A percentile compares a stretch with the other conserved stretches of the same genome.
phyloP scores from a whole-genome alignment of 495 filamentous ascomycete genomes.

The Penicillium paradoxum region DNA sequence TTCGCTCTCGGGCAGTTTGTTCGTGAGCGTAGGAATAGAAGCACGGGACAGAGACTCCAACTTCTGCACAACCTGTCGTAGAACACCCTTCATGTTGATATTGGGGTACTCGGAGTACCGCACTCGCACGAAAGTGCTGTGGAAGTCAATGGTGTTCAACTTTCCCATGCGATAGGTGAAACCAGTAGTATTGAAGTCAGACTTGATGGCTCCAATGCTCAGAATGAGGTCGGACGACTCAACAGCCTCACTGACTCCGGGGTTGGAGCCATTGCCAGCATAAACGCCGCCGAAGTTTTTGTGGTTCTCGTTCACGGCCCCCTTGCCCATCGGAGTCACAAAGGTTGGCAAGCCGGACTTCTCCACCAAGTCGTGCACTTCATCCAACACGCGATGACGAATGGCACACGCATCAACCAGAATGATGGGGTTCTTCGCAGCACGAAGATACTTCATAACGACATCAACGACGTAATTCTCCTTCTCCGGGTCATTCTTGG shows the following conservation, averaged over 20 bases:
- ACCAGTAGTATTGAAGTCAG: slow-evolving; percentile 87
- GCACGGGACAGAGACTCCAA: slow-evolving; percentile 53
- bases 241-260: slow-evolving; percentile 65
- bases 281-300: slow-evolving; percentile 82
- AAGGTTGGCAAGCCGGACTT: slow-evolving; percentile 76
- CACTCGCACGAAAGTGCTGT: slow-evolving; percentile 70
- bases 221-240: slow-evolving; percentile 81
- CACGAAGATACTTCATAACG: slow-evolving; percentile 69
- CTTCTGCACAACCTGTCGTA: slow-evolving; percentile 63
- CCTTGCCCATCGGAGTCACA: slow-evolving; percentile 89
- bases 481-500: slow-evolving; percentile 62
- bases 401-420: slow-evolving; percentile 90
- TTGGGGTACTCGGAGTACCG: slow-evolving; percentile 80
- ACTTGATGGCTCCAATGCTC: slow-evolving; percentile 76
- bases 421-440: slow-evolving; percentile 72
- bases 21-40: slow-evolving; percentile 39
- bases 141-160: slow-evolving; percentile 82
- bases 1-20: slow-evolving; percentile 54
- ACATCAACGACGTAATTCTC: slow-evolving; percentile 83
- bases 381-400: slow-evolving; percentile 68
- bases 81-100: slow-evolving; percentile 80
- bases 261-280: slow-evolving; percentile 70
- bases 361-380: slow-evolving; percentile 71
- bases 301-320: slow-evolving; percentile 73
- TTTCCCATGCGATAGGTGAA: slow-evolving; percentile 82